Percentiles rank a stretch among this genome's conserved stretches.
Evolutionary conservation across 805 yeast genomes (phyloP).

Genomic region (Cyberlindnera veronae): DNA sequence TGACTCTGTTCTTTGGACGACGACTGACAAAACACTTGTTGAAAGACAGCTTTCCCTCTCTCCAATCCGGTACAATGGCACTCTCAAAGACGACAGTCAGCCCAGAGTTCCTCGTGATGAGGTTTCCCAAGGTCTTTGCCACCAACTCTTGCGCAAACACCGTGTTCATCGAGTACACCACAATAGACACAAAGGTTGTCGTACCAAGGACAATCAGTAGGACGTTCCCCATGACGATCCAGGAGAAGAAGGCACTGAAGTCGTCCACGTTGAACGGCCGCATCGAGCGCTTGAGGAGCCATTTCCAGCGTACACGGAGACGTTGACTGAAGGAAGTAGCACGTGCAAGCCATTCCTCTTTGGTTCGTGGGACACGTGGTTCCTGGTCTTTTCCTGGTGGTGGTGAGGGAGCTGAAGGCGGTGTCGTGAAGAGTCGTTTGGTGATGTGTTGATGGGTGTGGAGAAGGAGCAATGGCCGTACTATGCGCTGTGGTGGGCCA

Average conservation of each 20-base stretch:
- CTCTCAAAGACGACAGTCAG: constrained; percentile 83
- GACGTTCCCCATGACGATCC: constrained; percentile 88
- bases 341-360: constrained; percentile 41
- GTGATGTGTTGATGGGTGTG: not conserved
- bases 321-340: constrained; percentile 40
- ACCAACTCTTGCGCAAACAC: constrained; percentile 64
- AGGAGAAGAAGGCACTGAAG: constrained; percentile 82
- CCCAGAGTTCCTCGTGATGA: constrained; percentile 79
- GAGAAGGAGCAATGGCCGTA: not conserved
- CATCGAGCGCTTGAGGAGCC: constrained; percentile 71
- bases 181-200: constrained; percentile 83
- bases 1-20: constrained; percentile 58
- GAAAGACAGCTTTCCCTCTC: constrained; percentile 79
- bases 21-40: constrained; percentile 82
- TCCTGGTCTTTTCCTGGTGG: not conserved
- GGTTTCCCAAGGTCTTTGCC: constrained; percentile 76
- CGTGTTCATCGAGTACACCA: constrained; percentile 67
- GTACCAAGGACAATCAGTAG: constrained; percentile 79
- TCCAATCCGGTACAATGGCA: constrained; percentile 94
- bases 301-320: constrained; percentile 51
- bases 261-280: constrained; percentile 93
- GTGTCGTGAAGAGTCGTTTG: too few relatives aligned
- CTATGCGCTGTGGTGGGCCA: not conserved
- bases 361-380: constrained; percentile 17
- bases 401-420: not conserved